Evolutionary conservation across 306 rosid species (phyloP).

Genomic region (Myrica gale): DNA sequence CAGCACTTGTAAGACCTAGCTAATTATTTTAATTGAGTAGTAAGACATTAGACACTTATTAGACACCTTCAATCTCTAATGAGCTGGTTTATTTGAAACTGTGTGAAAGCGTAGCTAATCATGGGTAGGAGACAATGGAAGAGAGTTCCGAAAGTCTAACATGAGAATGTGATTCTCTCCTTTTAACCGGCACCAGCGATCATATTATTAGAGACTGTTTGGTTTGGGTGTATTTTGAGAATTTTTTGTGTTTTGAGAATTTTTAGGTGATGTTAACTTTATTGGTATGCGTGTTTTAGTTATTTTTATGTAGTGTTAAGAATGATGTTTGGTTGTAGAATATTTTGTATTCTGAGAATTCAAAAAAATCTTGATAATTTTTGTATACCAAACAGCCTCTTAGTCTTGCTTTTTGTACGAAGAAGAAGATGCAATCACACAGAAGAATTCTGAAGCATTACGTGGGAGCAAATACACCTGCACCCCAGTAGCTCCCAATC

Average conservation of each 20-base stretch:
- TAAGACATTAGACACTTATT: not conserved
- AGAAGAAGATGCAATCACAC: slow-evolving; percentile 18
- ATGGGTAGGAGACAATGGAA: not conserved
- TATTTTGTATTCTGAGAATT: too few species aligned
- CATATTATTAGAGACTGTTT: too few species aligned
- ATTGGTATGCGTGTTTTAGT: too few species aligned
- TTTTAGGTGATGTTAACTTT: too few species aligned
- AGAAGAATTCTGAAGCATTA: slow-evolving; percentile 22
- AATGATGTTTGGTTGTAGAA: too few species aligned
- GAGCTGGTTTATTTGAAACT: too few species aligned
- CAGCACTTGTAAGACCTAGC: not conserved
- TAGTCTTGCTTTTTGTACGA: slow-evolving; percentile 19
- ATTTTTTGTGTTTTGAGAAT: too few species aligned
- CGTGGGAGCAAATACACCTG: slow-evolving; percentile 31
- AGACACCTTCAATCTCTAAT: not conserved
- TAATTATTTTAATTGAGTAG: not conserved
- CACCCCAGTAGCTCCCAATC: slow-evolving; percentile 42
- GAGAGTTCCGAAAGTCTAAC: slow-evolving; percentile 8
- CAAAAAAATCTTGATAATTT: too few species aligned
- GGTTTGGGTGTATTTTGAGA: too few species aligned
- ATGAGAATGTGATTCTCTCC: slow-evolving; percentile 11
- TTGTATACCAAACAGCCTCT: too few species aligned
- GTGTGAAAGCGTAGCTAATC: too few species aligned
- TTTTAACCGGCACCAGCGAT: slow-evolving; percentile 25
- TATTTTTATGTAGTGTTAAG: too few species aligned